Conservation (phyloP, 768 basidiomycete species). For the Lenzites betulinus region DNA sequence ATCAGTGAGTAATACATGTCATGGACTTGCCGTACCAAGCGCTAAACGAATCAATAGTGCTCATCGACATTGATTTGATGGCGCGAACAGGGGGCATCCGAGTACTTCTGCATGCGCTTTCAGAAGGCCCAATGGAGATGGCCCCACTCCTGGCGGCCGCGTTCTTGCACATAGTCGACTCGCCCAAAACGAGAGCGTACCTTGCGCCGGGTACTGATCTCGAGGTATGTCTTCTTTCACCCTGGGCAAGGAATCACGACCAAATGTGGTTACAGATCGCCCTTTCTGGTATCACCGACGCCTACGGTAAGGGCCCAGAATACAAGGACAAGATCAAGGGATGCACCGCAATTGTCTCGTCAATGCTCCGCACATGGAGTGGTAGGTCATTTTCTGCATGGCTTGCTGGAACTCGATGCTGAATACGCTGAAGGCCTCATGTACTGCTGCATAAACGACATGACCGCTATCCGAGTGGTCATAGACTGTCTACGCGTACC, state of each 20-base stretch:
- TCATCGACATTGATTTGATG: conserved; percentile 86
- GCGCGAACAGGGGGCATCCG: conserved; percentile 81
- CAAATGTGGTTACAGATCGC: conserved; percentile 60
- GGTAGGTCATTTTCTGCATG: conserved; percentile 52
- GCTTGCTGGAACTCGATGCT: not conserved
- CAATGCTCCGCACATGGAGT: conserved; percentile 91
- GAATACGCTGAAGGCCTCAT: conserved; percentile 61
- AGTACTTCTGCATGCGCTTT: conserved; percentile 80
- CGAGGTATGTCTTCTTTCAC: conserved; percentile 58
- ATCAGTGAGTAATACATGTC: conserved; percentile 55
- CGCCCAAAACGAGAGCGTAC: conserved; percentile 77
- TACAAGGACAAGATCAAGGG: conserved; percentile 80
- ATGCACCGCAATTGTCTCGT: conserved; percentile 74
- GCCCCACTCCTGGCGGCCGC: conserved; percentile 75
- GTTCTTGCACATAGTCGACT: conserved; percentile 84
- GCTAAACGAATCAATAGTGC: conserved; percentile 49
- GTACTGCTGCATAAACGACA: conserved; percentile 91
- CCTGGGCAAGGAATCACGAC: not conserved
- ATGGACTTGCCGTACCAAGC: not conserved
- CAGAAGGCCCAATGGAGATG: conserved; percentile 88
- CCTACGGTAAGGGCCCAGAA: conserved; percentile 80
- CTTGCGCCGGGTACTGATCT: conserved; percentile 83
- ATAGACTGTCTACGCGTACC: conserved; percentile 88
- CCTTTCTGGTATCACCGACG: conserved; percentile 88
- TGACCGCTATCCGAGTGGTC: conserved; percentile 80